Conservation (phyloP, 305 asterid genomes). For the Solanum hybrid region DNA sequence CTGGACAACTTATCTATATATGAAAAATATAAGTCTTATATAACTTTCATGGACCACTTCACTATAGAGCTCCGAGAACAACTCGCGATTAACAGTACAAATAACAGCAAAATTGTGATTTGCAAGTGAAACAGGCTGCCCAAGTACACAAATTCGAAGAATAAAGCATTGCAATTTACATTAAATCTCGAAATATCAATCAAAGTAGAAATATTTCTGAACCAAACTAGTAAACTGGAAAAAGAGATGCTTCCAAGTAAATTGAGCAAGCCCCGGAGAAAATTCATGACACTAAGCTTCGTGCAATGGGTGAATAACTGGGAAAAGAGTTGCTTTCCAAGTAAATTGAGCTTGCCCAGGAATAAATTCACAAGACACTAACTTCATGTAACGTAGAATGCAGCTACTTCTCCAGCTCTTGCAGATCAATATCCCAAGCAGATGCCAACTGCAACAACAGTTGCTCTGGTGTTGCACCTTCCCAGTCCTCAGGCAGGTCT, state of each 20-base stretch:
- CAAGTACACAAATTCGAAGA: not conserved
- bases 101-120: not conserved
- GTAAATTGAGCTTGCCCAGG: not conserved
- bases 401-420: constrained; percentile 52
- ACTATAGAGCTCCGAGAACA: not conserved
- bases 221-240: not conserved
- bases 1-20: not conserved
- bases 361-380: not conserved
- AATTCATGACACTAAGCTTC: not conserved
- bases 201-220: not conserved
- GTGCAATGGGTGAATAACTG: not conserved
- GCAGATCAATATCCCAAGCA: constrained; percentile 83
- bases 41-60: not conserved
- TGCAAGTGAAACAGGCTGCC: not conserved
- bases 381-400: not conserved
- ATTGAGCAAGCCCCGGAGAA: not conserved
- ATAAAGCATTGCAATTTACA: not conserved
- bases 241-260: not conserved
- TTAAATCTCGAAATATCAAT: not conserved
- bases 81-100: not conserved
- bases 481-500: constrained; percentile 85
- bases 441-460: constrained; percentile 70
- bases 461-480: constrained; percentile 79
- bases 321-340: not conserved
- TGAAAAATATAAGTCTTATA: not conserved